phyloP scores from a whole-genome alignment of 768 basidiomycete species.

The Neoboletus magnificus region DNA sequence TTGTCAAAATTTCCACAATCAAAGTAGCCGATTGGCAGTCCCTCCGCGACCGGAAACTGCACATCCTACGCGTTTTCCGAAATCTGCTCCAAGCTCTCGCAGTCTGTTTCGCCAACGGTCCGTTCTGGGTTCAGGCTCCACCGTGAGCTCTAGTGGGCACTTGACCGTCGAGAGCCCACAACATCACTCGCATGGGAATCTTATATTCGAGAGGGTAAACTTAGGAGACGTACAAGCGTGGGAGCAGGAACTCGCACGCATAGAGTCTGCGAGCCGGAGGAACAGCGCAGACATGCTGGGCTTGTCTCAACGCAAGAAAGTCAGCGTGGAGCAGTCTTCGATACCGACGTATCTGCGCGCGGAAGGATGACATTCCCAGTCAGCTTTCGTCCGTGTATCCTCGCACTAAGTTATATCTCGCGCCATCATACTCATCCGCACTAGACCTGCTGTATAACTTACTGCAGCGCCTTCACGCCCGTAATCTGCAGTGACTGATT shows the following conservation, averaged over 20 bases:
- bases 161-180: conserved; percentile 17
- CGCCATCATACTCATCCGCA: neutral
- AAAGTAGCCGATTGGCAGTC: conserved; percentile 13
- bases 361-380: conserved; percentile 17
- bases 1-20: conserved; percentile 3
- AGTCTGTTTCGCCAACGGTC: conserved; percentile 22
- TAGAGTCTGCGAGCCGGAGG: conserved; percentile 59
- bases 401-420: conserved; percentile 10
- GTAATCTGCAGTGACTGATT: conserved; percentile 10
- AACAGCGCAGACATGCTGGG: conserved; percentile 39
- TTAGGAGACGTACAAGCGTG: conserved; percentile 55
- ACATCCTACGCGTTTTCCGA: conserved; percentile 11
- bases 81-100: conserved; percentile 11
- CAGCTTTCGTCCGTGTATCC: conserved; percentile 2
- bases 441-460: conserved; percentile 14
- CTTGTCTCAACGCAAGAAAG: conserved; percentile 29
- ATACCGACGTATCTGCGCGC: conserved; percentile 22
- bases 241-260: conserved; percentile 74
- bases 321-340: conserved; percentile 18
- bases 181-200: conserved; percentile 12
- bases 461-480: neutral
- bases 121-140: conserved; percentile 28
- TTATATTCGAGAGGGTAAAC: conserved; percentile 28
- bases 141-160: conserved; percentile 49
- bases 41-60: conserved; percentile 30